Conservation (phyloP, 202 grass and related monocot genomes). For the Digitaria exilis region DNA sequence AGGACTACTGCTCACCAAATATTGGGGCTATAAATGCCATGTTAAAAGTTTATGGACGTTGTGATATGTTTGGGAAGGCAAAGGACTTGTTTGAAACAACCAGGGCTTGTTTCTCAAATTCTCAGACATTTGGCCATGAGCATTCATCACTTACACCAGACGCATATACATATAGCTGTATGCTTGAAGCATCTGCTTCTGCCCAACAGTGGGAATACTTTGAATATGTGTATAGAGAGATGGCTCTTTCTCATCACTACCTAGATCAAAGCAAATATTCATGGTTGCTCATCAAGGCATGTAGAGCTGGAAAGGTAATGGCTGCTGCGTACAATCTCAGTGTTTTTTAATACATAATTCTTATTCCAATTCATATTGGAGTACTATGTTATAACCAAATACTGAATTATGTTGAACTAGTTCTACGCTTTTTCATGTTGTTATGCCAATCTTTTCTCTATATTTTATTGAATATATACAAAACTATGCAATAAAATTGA, state of each 20-base stretch:
- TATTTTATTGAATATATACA: conserved; percentile 13
- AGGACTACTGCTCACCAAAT: conserved; percentile 77
- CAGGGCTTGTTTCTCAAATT: conserved; percentile 41
- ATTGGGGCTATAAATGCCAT: conserved; percentile 86
- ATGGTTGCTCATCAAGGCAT: conserved; percentile 74
- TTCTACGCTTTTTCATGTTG: neutral
- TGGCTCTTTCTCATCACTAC: conserved; percentile 63
- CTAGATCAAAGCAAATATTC: conserved; percentile 79
- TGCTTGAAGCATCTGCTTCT: conserved; percentile 78
- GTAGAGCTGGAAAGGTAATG: conserved; percentile 83
- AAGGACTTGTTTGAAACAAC: conserved; percentile 87
- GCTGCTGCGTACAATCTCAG: conserved; percentile 4
- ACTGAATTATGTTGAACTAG: neutral
- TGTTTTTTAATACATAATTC: neutral
- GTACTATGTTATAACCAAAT: conserved; percentile 10
- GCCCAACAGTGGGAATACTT: conserved; percentile 97
- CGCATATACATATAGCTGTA: conserved; percentile 73
- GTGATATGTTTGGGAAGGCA: conserved; percentile 86
- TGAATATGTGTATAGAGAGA: conserved; percentile 91
- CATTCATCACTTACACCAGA: conserved; percentile 56
- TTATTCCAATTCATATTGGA: conserved; percentile 11
- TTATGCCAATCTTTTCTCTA: neutral
- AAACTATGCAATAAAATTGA: too few relatives aligned
- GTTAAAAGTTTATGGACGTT: conserved; percentile 80
- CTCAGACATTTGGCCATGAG: conserved; percentile 14